These are phyloP conservation scores for Dictyostelium firmibasis DNA, from an alignment of 78 protist genomes.

Conservation along the genomic window DNA sequence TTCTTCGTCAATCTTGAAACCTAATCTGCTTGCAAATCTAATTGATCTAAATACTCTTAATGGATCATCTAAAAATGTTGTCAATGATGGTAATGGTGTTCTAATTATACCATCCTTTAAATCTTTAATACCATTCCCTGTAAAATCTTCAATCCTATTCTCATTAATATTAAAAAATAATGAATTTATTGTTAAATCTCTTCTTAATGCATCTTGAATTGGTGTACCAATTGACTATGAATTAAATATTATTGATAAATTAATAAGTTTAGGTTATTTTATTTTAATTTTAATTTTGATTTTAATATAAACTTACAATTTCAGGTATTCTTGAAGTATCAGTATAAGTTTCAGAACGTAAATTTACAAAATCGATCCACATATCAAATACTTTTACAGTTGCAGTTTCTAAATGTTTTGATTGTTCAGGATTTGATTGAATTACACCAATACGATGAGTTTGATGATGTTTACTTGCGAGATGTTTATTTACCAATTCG, in stretches of 20 bases:
- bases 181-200: constrained; percentile 97
- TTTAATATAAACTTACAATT: constrained; percentile 40
- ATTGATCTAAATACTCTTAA: constrained; percentile 93
- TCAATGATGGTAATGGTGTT: constrained; percentile 93
- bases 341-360: constrained; percentile 93
- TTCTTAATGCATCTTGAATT: constrained; percentile 91
- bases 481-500: constrained; percentile 53
- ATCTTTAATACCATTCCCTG: constrained; percentile 90
- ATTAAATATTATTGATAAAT: not conserved
- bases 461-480: constrained; percentile 10
- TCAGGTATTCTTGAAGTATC: constrained; percentile 83
- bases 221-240: constrained; percentile 91
- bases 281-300: not conserved
- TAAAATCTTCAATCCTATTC: constrained; percentile 86
- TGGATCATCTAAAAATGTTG: constrained; percentile 97
- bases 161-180: constrained; percentile 94
- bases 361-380: constrained; percentile 95
- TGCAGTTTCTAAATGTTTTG: constrained; percentile 96
- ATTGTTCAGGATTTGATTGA: constrained; percentile 92
- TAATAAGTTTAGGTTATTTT: not conserved
- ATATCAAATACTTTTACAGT: constrained; percentile 79
- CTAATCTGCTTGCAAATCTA: constrained; percentile 91
- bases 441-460: constrained; percentile 78
- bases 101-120: constrained; percentile 81
- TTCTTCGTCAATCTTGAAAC: constrained; percentile 72